These are phyloP conservation scores for Moricandia moricandioides DNA, from an alignment of 345 rosid genomes.

Conservation along the genomic window DNA sequence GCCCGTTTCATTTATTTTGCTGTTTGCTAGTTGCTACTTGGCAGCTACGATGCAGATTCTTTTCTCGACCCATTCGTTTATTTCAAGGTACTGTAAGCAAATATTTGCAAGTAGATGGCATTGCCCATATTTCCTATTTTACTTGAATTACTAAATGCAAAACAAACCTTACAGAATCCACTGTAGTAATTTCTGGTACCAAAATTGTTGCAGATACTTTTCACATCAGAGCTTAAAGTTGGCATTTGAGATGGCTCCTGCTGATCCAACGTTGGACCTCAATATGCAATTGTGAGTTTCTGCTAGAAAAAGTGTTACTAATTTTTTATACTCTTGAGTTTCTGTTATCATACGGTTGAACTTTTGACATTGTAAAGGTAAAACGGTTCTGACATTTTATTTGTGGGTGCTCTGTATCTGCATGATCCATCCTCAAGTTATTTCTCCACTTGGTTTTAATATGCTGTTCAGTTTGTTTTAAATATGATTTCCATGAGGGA, in stretches of 20 bases:
- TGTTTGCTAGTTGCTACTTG: slow-evolving; percentile 92
- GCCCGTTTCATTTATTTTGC: slow-evolving; percentile 27
- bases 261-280: slow-evolving; percentile 95
- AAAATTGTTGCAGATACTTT: slow-evolving; percentile 55
- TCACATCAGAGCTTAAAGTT: slow-evolving; percentile 60
- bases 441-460: neutral
- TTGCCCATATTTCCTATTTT: slow-evolving; percentile 3
- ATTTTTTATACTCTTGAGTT: slow-evolving; percentile 6
- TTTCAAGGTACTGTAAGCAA: slow-evolving; percentile 49
- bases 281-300: slow-evolving; percentile 90
- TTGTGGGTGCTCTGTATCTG: slow-evolving; percentile 10
- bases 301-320: neutral
- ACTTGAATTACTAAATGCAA: neutral
- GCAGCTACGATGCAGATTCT: slow-evolving; percentile 97
- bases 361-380: neutral
- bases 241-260: slow-evolving; percentile 87
- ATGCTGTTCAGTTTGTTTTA: neutral
- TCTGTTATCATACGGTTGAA: slow-evolving; percentile 13
- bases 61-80: slow-evolving; percentile 72
- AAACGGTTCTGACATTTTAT: neutral
- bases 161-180: neutral
- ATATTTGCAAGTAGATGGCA: slow-evolving; percentile 18
- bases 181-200: slow-evolving; percentile 19
- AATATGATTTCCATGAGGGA: slow-evolving; percentile 9
- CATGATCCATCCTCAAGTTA: slow-evolving; percentile 9